A percentile compares a stretch with the other conserved stretches of the same genome.
phyloP scores from a whole-genome alignment of 1,139 yeast genomes.

The Ogataea hybrid region DNA sequence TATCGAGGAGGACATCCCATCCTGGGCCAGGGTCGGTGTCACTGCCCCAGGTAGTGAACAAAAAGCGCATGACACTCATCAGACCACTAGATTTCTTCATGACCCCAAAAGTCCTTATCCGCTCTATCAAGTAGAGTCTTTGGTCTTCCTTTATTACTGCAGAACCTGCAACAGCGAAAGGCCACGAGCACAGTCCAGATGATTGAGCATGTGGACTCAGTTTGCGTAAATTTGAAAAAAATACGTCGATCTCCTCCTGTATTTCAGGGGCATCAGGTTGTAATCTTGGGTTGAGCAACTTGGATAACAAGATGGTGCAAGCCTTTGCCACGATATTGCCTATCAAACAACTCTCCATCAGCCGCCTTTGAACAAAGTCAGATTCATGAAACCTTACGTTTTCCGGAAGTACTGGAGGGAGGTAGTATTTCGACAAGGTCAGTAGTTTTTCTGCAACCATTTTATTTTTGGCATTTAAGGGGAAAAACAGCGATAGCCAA shows the following conservation, averaged over 20 bases:
- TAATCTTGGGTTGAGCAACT: constrained; percentile 20
- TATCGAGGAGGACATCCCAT: no score
- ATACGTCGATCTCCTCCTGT: background rate
- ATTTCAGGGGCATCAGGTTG: background rate
- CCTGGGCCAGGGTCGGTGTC: no score
- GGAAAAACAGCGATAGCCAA: constrained; percentile 25
- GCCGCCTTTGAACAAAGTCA: constrained; percentile 20
- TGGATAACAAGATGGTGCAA: constrained; percentile 21
- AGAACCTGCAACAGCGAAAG: background rate
- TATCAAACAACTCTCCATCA: constrained; percentile 27
- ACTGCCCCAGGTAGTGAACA: no score
- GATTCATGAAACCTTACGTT: constrained; percentile 21
- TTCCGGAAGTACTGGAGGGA: constrained; percentile 24
- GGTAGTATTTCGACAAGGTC: constrained; percentile 22
- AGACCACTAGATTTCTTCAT: background rate
- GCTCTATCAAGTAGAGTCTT: background rate
- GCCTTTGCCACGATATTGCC: constrained; percentile 26
- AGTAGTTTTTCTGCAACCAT: constrained; percentile 15
- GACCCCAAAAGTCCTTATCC: background rate
- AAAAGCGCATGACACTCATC: no score
- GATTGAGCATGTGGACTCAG: background rate
- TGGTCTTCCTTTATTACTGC: background rate
- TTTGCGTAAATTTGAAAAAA: background rate
- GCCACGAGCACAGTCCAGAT: background rate
- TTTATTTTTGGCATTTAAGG: constrained; percentile 17